phyloP scores from a whole-genome alignment of 306 rosid species.

The Arachis hypogaea region DNA sequence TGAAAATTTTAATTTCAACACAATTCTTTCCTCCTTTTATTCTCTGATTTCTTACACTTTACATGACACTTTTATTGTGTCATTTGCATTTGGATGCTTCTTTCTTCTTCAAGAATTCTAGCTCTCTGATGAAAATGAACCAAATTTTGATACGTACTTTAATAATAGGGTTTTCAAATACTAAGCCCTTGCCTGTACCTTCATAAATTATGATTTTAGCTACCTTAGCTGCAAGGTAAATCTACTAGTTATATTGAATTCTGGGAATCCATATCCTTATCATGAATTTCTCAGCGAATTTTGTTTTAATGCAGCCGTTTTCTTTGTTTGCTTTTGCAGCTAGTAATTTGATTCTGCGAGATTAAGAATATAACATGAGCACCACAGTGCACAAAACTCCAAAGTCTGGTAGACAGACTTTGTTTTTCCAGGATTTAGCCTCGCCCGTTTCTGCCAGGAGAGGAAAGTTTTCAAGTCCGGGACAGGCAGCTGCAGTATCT shows the following conservation, averaged over 20 bases:
- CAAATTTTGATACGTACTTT: background rate
- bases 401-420: slow-evolving; percentile 74
- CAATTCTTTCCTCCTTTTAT: background rate
- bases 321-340: slow-evolving; percentile 44
- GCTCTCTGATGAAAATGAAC: slow-evolving; percentile 11
- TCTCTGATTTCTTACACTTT: background rate
- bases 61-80: background rate
- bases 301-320: slow-evolving; percentile 22
- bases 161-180: no score
- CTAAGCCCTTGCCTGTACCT: no score
- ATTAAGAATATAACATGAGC: slow-evolving; percentile 53
- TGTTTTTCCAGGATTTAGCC: slow-evolving; percentile 93
- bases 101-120: background rate
- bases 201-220: no score
- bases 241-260: background rate
- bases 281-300: slow-evolving; percentile 7
- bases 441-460: slow-evolving; percentile 76
- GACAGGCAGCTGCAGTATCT: slow-evolving; percentile 84
- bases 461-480: slow-evolving; percentile 81
- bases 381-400: slow-evolving; percentile 74
- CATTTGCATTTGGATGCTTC: background rate
- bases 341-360: slow-evolving; percentile 19
- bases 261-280: background rate
- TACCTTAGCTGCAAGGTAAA: no score
- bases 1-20: background rate